phyloP scores from a whole-genome alignment of 805 yeast genomes.

The Ogataea neopini region DNA sequence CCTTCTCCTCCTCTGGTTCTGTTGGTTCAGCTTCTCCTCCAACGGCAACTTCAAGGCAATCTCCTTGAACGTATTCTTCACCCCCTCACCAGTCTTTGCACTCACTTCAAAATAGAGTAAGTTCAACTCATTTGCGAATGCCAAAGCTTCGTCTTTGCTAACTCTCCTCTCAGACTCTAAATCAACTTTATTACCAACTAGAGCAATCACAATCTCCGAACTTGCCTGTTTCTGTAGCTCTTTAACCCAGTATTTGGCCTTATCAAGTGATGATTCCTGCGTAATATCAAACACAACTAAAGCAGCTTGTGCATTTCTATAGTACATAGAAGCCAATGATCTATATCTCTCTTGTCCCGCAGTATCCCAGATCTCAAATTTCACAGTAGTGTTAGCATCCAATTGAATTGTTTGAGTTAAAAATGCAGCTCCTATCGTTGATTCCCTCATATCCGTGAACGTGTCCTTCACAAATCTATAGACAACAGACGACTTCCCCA shows the following conservation, averaged over 20 bases:
- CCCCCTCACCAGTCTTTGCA: slow-evolving; percentile 58
- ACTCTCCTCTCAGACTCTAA: slow-evolving; percentile 52
- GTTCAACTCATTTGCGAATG: slow-evolving; percentile 55
- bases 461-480: slow-evolving; percentile 72
- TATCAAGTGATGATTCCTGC: slow-evolving; percentile 61
- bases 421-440: slow-evolving; percentile 86
- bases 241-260: slow-evolving; percentile 77
- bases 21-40: slow-evolving; percentile 28
- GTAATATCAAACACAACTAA: slow-evolving; percentile 78
- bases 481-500: slow-evolving; percentile 67
- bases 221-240: slow-evolving; percentile 83
- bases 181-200: slow-evolving; percentile 80
- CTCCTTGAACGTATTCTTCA: slow-evolving; percentile 47
- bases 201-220: slow-evolving; percentile 69
- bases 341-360: slow-evolving; percentile 84
- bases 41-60: slow-evolving; percentile 50
- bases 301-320: slow-evolving; percentile 79
- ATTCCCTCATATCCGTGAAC: slow-evolving; percentile 71
- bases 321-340: slow-evolving; percentile 81
- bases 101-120: slow-evolving; percentile 54
- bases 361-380: slow-evolving; percentile 84
- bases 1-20: slow-evolving; percentile 24
- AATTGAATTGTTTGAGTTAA: slow-evolving; percentile 64
- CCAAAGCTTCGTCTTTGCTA: slow-evolving; percentile 45
- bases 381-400: slow-evolving; percentile 55